Percentiles rank a stretch among this genome's conserved stretches.
Conservation (phyloP, 23 red algal species). For the Agarophyton chilense region DNA sequence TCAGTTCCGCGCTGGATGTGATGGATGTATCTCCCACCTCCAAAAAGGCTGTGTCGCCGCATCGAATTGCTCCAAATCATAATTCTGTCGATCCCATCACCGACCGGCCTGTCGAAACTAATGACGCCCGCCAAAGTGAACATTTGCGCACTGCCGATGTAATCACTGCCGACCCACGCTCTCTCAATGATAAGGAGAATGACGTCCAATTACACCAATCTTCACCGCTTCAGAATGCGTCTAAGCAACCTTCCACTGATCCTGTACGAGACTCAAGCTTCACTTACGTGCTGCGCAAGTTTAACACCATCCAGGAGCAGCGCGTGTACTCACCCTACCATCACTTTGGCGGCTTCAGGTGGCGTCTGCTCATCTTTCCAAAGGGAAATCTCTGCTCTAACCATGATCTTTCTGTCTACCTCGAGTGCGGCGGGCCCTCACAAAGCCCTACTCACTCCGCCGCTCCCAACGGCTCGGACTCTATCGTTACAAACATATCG, state of each 20-base stretch:
- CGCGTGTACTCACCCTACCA: constrained; percentile 82
- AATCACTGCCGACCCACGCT: not conserved
- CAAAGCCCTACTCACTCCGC: constrained; percentile 10
- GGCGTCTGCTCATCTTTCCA: constrained; percentile 97
- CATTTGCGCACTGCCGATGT: not conserved
- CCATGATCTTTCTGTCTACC: constrained; percentile 81
- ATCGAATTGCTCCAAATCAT: not conserved
- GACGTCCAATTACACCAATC: not conserved
- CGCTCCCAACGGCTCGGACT: constrained; percentile 19
- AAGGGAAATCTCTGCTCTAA: constrained; percentile 72
- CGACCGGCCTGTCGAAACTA: not conserved
- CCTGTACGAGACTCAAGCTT: constrained; percentile 21
- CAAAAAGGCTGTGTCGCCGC: not conserved
- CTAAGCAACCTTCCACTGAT: not conserved
- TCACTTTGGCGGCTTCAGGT: constrained; percentile 77
- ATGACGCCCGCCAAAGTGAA: not conserved
- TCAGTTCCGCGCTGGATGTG: not conserved
- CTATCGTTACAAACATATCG: constrained; percentile 9
- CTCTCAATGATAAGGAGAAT: not conserved
- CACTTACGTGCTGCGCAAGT: constrained; percentile 38
- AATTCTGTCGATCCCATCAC: not conserved
- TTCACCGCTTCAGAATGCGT: not conserved
- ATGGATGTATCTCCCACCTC: constrained; percentile 26
- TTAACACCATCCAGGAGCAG: constrained; percentile 43
- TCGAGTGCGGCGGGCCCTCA: constrained; percentile 90